Evolutionary conservation across 345 rosid genomes (phyloP), one percentile per base, ranked within the genome.

Genomic region (Lepidium aucheri): DNA sequence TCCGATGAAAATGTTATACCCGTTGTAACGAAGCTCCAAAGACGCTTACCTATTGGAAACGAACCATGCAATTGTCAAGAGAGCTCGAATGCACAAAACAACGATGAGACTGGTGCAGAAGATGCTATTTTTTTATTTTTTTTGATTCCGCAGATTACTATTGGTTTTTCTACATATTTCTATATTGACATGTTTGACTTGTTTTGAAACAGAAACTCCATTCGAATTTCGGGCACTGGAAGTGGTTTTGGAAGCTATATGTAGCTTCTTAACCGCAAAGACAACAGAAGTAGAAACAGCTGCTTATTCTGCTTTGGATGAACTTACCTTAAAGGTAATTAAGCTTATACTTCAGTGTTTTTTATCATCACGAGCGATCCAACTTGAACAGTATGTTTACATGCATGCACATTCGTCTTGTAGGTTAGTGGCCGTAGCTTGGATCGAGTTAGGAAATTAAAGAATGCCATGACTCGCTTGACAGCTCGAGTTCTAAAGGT

Each of bases 401-500:
- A 4, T 26, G 30, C 30, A 26, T 5, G 30, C 30, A 26, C 1
- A 26, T 26, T 36, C 35, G 9, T 39, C 64, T 22, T 78, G 69
- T 83, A 87, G 98, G 84, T 91, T 20, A 91, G 95, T 72, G 85
- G 96, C 78, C 87, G 89, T 64, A 87, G 90, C 80, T 77, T 93
- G 91, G 98, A 88, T 58, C 83, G 91, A 74, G 96, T 89, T 78
- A 87, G 91, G 38, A 93, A 86, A 80, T 56, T 90, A 83, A 93
- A 93, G 83, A 90, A 96, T 84, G 80, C 84, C 45, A 90, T 93
- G 91, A 88, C 91, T 6, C 78, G 94, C 65, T 78, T 93, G 73
- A 90, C 89, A 64, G 96, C 90, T 53, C 83, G 97, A 40, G 97
- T 87, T 44, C 94, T 86, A 58, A 93, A 93, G 91, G 97, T 90